phyloP scores from a whole-genome alignment of 768 basidiomycete genomes.

The Russula abietina region DNA sequence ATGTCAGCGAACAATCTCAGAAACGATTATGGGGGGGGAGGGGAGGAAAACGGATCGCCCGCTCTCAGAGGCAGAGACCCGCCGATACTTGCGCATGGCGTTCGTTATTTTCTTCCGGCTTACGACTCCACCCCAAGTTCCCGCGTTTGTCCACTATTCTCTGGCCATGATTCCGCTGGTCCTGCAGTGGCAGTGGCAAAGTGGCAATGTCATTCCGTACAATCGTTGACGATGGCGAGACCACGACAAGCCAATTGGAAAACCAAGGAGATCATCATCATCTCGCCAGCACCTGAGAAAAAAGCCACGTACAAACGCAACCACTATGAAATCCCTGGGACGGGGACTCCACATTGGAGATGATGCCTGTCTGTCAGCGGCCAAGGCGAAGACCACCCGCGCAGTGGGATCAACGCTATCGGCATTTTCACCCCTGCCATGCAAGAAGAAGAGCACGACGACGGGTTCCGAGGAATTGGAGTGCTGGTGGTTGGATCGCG shows the following conservation, averaged over 20 bases:
- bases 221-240: too few species aligned
- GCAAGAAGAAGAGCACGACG: constrained; percentile 41
- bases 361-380: constrained; percentile 22
- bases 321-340: constrained; percentile 40
- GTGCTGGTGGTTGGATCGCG: constrained; percentile 18
- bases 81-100: constrained; percentile 37
- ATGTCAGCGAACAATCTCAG: constrained; percentile 5
- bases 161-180: constrained; percentile 50
- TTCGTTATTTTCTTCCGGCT: constrained; percentile 36
- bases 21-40: too few species aligned
- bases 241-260: too few species aligned
- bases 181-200: constrained; percentile 33
- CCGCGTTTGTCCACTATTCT: constrained; percentile 34
- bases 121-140: constrained; percentile 37
- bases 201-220: too few species aligned
- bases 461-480: constrained; percentile 22
- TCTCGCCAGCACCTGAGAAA: not conserved
- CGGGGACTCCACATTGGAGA: constrained; percentile 23
- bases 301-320: constrained; percentile 38
- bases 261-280: not conserved
- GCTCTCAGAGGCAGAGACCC: not conserved
- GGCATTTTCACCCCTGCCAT: constrained; percentile 39
- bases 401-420: constrained; percentile 33
- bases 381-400: constrained; percentile 32
- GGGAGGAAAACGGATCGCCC: not conserved